These are phyloP conservation scores for Vitis hybrid DNA, from an alignment of 177 flowering plant genomes.

Conservation along the genomic window DNA sequence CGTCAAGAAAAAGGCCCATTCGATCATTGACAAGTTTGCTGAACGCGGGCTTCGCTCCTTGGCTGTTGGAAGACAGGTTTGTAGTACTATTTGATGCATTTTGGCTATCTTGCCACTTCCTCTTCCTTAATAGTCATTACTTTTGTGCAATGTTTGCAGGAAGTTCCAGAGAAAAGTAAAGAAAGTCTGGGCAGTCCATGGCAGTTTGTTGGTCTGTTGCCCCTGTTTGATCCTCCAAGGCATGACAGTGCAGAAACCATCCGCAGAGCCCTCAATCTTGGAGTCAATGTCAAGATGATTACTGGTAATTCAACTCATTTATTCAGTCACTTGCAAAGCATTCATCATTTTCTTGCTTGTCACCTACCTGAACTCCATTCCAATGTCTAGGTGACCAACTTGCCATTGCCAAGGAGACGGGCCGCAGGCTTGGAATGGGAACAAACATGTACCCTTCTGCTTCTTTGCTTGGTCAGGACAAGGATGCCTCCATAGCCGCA, in stretches of 20 bases:
- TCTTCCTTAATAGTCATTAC: not conserved
- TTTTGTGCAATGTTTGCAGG: conserved; percentile 22
- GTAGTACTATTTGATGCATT: not conserved
- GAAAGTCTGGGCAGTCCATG: conserved; percentile 66
- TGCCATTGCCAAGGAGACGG: conserved; percentile 75
- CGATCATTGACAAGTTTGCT: conserved; percentile 61
- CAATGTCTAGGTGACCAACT: conserved; percentile 65
- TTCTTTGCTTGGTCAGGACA: conserved; percentile 62
- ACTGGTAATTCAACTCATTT: conserved; percentile 41
- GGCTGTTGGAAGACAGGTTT: conserved; percentile 71
- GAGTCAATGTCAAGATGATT: conserved; percentile 79
- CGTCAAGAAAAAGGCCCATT: conserved; percentile 49
- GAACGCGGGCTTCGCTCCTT: conserved; percentile 75
- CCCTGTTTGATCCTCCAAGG: conserved; percentile 76
- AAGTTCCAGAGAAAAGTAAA: conserved; percentile 60
- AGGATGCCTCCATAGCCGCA: conserved; percentile 54
- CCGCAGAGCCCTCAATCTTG: conserved; percentile 67
- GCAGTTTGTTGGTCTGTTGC: conserved; percentile 69
- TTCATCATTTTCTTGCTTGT: not conserved
- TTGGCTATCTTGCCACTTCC: not conserved
- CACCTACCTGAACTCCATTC: not conserved
- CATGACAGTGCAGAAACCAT: conserved; percentile 83
- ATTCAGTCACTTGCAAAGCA: not conserved
- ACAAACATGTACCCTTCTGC: conserved; percentile 78
- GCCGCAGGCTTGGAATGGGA: conserved; percentile 77